These are phyloP conservation scores for Petunia hybrid DNA, from an alignment of 305 asterid genomes.

Conservation along the genomic window DNA sequence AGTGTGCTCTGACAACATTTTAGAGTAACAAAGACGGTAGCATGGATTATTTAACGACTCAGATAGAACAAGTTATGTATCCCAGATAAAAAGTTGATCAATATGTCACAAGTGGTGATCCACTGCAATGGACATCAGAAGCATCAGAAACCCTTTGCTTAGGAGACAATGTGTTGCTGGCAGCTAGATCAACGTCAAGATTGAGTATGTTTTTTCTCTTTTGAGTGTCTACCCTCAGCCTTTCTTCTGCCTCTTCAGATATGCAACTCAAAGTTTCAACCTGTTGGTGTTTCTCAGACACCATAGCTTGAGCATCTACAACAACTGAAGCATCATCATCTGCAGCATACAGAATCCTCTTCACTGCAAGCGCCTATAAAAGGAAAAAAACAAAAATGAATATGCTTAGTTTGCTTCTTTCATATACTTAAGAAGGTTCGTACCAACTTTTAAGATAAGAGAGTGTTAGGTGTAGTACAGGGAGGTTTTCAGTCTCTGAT, in stretches of 20 bases:
- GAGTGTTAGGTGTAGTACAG: slow-evolving; percentile 48
- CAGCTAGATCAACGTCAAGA: slow-evolving; percentile 78
- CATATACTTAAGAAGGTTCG: background rate
- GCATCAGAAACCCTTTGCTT: slow-evolving; percentile 74
- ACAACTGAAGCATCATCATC: slow-evolving; percentile 73
- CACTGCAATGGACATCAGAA: slow-evolving; percentile 89
- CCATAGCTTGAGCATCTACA: slow-evolving; percentile 79
- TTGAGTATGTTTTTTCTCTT: slow-evolving; percentile 79
- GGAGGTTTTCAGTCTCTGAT: slow-evolving; percentile 67
- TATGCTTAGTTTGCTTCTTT: slow-evolving; percentile 22
- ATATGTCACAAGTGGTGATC: slow-evolving; percentile 78
- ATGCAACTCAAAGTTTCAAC: slow-evolving; percentile 43
- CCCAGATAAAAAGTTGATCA: slow-evolving; percentile 48
- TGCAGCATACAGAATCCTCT: slow-evolving; percentile 69
- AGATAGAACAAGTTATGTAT: background rate
- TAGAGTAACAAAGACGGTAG: slow-evolving; percentile 17
- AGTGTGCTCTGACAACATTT: background rate
- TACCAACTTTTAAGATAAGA: background rate
- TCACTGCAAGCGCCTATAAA: slow-evolving; percentile 73
- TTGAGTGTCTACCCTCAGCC: slow-evolving; percentile 62
- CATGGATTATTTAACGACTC: background rate
- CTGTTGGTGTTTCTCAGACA: slow-evolving; percentile 53
- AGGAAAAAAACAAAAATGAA: slow-evolving; percentile 28
- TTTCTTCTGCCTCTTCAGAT: slow-evolving; percentile 56
- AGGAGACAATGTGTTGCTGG: slow-evolving; percentile 72